Evolutionary conservation across 2,329 filamentous ascomycete species (phyloP), one percentile per base, ranked within the genome.

Genomic region (Botrytis tulipae): DNA sequence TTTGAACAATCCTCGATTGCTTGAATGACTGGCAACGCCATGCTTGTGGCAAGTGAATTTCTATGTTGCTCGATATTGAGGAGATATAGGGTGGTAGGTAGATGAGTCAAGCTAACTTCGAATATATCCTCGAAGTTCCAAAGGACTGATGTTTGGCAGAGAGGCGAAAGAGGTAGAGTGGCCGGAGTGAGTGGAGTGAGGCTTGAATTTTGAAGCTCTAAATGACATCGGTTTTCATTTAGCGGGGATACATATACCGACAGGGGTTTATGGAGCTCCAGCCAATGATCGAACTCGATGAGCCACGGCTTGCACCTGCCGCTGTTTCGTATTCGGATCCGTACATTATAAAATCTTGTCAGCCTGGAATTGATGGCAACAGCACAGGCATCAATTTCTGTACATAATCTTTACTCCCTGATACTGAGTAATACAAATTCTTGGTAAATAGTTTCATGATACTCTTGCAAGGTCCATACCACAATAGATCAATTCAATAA

Each of bases 1-100:
- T 94, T 90, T 77, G 92, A 89, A 82, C 92, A 95, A 77, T 97
- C 93, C 76, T 87, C 84, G 20, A 96, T 84, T 54, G 88, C 87
- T 76, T 88, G 88, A 77, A 97, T 84, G n/a, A 86, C 82, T 9
- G 94, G 94, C 32, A 97, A 84, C 75, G 91, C 87, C 91, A 95
- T 57, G 12, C 29, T 67, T 68, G 44, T 5, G 54, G 16, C 22
- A 29, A 61, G n/a, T 10, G 61, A 16, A 37, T 29, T 37, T 42
- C 35, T 57, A 18, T 68, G n/a, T 68, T 37, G 37, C 7, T 16
- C 16, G 12, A 51, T 18, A 20, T 59, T 42, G 48, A 37, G 16
- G 7, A n/a, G 12, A 32, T 51, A 37, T 2, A 14, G 7, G 20
- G 29, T 48, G 22, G 14, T 37, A n/a, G 32, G 35, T 25, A 14